phyloP scores from a whole-genome alignment of 345 rosid genomes.

The Brassica cretica region DNA sequence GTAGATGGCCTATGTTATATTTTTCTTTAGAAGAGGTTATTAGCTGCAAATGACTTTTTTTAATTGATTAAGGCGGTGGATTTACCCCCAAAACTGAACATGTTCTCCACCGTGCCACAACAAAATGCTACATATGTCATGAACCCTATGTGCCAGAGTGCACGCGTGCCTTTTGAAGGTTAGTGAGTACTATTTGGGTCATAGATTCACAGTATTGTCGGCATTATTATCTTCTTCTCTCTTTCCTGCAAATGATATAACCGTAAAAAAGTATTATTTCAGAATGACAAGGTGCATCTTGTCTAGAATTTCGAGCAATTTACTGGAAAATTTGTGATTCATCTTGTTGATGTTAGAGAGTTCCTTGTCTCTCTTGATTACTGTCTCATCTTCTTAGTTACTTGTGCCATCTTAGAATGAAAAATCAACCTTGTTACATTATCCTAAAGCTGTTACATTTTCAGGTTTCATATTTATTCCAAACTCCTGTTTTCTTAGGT shows the following conservation, averaged over 20 bases:
- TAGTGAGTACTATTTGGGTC: conserved; percentile 38
- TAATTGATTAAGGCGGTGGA: conserved; percentile 64
- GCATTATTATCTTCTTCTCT: conserved; percentile 5
- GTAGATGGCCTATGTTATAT: not conserved
- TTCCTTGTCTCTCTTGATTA: not conserved
- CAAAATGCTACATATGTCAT: conserved; percentile 54
- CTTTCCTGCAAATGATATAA: not conserved
- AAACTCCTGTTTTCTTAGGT: conserved; percentile 46
- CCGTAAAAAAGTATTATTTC: conserved; percentile 4
- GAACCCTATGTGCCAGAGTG: conserved; percentile 48
- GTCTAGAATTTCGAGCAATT: conserved; percentile 2
- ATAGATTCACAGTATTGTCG: not conserved
- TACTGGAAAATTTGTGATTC: not conserved
- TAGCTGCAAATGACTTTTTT: conserved; percentile 7
- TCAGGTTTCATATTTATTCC: conserved; percentile 7
- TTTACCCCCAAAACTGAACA: conserved; percentile 58
- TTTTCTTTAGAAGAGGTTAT: not conserved
- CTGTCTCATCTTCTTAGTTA: not conserved
- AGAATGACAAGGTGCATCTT: conserved; percentile 11
- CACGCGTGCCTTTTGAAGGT: conserved; percentile 63
- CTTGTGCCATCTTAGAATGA: conserved; percentile 3
- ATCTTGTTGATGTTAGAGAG: not conserved
- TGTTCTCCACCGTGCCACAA: conserved; percentile 50
- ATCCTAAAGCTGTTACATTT: not conserved
- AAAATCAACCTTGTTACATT: conserved; percentile 7